Conservation (phyloP, 2,329 filamentous ascomycete genomes). For the Microsporum audouinii region DNA sequence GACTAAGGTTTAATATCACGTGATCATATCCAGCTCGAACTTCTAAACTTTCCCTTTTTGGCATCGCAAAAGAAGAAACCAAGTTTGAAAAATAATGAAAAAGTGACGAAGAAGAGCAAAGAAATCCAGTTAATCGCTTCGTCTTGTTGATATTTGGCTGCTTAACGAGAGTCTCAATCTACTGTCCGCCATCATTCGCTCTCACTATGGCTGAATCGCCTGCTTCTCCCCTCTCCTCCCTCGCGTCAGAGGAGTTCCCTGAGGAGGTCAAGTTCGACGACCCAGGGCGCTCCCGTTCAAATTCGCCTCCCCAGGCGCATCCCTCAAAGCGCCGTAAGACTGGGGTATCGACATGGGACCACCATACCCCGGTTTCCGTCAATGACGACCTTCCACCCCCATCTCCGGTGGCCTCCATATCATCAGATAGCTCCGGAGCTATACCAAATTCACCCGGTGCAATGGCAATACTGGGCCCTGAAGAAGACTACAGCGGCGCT, state of each 20-base stretch:
- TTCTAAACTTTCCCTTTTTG: background rate
- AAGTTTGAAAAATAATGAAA: background rate
- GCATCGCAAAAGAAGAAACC: background rate
- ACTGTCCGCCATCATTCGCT: background rate
- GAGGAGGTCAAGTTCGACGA: conserved; percentile 46
- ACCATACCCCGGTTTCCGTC: conserved; percentile 39
- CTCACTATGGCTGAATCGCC: conserved; percentile 43
- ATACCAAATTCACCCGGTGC: conserved; percentile 59
- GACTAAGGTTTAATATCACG: background rate
- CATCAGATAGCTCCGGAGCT: conserved; percentile 80
- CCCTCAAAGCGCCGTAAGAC: conserved; percentile 41
- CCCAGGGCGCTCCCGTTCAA: conserved; percentile 35
- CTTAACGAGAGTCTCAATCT: background rate
- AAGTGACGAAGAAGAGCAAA: background rate
- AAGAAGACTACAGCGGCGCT: conserved; percentile 58
- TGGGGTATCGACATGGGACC: conserved; percentile 34
- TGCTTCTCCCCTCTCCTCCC: conserved; percentile 53
- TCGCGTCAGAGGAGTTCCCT: conserved; percentile 51
- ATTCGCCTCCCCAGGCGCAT: conserved; percentile 28
- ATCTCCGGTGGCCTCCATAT: conserved; percentile 58
- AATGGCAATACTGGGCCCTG: conserved; percentile 30
- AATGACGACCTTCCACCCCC: conserved; percentile 30
- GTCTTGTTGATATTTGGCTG: background rate
- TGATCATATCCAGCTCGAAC: background rate
- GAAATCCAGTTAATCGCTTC: background rate